These are phyloP conservation scores for Arthonia radiata DNA, from an alignment of 495 filamentous ascomycete species.

Conservation along the genomic window DNA sequence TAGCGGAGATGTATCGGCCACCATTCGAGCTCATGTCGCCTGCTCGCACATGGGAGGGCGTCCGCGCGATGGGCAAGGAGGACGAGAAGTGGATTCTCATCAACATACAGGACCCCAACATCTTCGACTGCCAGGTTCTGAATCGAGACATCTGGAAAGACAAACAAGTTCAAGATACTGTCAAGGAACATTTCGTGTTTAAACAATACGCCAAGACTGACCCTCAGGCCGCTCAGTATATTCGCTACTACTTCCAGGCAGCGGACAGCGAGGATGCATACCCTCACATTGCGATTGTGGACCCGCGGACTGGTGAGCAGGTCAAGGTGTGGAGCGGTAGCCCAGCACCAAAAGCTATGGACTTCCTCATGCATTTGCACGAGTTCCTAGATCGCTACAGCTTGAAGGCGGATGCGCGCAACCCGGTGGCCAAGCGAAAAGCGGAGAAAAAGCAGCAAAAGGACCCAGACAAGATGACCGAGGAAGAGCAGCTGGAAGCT, in stretches of 20 bases:
- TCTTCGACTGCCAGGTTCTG: slow-evolving; percentile 78
- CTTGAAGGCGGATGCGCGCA: slow-evolving; percentile 62
- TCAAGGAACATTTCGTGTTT: slow-evolving; percentile 85
- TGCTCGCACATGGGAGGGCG: slow-evolving; percentile 43
- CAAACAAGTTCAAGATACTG: slow-evolving; percentile 42
- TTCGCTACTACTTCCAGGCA: slow-evolving; percentile 68
- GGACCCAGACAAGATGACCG: slow-evolving; percentile 69
- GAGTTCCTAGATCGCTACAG: slow-evolving; percentile 95
- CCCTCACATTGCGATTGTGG: slow-evolving; percentile 85
- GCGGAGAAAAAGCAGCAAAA: slow-evolving; percentile 39
- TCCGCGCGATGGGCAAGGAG: slow-evolving; percentile 61
- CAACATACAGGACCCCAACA: slow-evolving; percentile 74
- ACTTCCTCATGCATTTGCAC: slow-evolving; percentile 75
- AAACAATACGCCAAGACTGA: slow-evolving; percentile 77
- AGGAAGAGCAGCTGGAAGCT: slow-evolving; percentile 89
- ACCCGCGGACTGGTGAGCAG: slow-evolving; percentile 88
- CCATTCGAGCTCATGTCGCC: slow-evolving; percentile 67
- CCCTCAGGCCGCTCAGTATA: slow-evolving; percentile 45
- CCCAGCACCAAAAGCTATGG: slow-evolving; percentile 46
- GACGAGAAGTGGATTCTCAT: slow-evolving; percentile 81
- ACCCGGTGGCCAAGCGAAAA: slow-evolving; percentile 68
- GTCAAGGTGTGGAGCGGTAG: slow-evolving; percentile 85
- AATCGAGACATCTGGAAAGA: slow-evolving; percentile 96
- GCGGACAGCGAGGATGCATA: slow-evolving; percentile 49
- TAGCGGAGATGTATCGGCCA: slow-evolving; percentile 79